Evolutionary conservation across 176 grass and related monocot genomes (phyloP).

Genomic region (Oryza punctata): DNA sequence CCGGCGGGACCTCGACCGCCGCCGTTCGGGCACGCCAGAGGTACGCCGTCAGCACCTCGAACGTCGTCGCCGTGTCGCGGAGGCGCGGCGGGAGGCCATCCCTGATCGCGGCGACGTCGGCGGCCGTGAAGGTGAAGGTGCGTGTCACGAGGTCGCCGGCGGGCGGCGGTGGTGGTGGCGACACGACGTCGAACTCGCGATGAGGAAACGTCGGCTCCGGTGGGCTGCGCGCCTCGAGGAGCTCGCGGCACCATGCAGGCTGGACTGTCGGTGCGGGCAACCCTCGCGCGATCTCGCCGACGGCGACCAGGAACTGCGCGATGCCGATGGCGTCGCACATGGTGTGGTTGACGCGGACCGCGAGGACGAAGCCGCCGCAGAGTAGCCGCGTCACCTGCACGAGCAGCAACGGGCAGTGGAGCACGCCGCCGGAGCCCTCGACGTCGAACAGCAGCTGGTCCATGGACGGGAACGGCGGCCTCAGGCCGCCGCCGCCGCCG

Average conservation of each 20-base stretch:
- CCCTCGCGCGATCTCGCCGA: constrained; percentile 41
- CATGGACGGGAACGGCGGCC: constrained; percentile 43
- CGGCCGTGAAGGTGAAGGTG: constrained; percentile 17
- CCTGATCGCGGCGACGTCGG: constrained; percentile 20
- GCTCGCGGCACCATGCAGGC: constrained; percentile 52
- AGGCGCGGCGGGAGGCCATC: not conserved
- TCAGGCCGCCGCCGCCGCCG: not conserved
- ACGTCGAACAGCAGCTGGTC: constrained; percentile 46
- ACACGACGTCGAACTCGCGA: constrained; percentile 33
- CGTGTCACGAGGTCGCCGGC: constrained; percentile 11
- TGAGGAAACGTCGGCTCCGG: constrained; percentile 38
- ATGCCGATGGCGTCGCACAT: constrained; percentile 53
- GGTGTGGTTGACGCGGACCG: constrained; percentile 44
- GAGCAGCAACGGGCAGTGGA: constrained; percentile 39
- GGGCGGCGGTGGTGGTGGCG: not conserved
- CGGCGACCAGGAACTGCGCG: constrained; percentile 42
- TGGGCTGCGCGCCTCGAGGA: constrained; percentile 43
- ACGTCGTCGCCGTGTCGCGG: constrained; percentile 3
- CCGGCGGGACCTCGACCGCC: not conserved
- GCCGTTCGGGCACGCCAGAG: constrained; percentile 40
- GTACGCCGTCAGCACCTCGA: constrained; percentile 37
- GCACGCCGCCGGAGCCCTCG: not conserved
- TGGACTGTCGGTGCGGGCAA: not conserved
- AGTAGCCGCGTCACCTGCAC: constrained; percentile 65
- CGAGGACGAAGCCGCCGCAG: constrained; percentile 60